Percentiles rank a stretch among this genome's conserved stretches.
Evolutionary conservation across 306 rosid genomes (phyloP).

Genomic region (Trichosanthes cucumerina): DNA sequence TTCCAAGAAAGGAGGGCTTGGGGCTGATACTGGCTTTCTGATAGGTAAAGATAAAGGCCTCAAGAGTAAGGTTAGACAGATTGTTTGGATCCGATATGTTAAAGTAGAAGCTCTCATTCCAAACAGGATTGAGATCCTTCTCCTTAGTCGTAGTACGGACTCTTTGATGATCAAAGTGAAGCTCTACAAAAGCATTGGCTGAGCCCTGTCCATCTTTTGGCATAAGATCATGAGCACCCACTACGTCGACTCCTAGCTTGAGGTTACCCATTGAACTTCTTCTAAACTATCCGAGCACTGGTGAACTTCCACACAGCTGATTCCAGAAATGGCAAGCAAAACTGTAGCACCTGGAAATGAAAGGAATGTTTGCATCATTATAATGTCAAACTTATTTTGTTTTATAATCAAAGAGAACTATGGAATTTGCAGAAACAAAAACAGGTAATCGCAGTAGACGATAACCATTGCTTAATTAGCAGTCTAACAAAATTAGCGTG

Average conservation of each 20-base stretch:
- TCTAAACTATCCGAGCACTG: background rate
- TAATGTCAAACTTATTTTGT: background rate
- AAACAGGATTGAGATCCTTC: conserved; percentile 65
- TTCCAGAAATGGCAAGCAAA: conserved; percentile 5
- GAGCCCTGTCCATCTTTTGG: conserved; percentile 76
- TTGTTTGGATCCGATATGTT: conserved; percentile 58
- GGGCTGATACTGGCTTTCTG: conserved; percentile 25
- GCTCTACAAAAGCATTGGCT: conserved; percentile 63
- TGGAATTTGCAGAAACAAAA: background rate
- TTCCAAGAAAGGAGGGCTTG: conserved; percentile 44
- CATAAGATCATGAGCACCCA: conserved; percentile 67
- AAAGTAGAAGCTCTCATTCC: conserved; percentile 85
- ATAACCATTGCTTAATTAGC: background rate
- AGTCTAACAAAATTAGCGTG: background rate
- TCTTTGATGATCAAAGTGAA: conserved; percentile 66
- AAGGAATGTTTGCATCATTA: background rate
- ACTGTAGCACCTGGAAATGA: background rate
- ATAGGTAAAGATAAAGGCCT: conserved; percentile 43
- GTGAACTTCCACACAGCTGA: conserved; percentile 7
- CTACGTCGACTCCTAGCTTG: conserved; percentile 74
- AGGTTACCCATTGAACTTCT: conserved; percentile 47
- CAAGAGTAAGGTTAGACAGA: conserved; percentile 47
- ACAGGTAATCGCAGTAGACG: background rate
- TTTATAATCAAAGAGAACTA: background rate
- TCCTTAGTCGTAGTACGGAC: conserved; percentile 58